Percentiles rank a stretch among this genome's conserved stretches.
Conservation (phyloP, 2,329 filamentous ascomycete species). For the Dactylellina parvicollis region DNA sequence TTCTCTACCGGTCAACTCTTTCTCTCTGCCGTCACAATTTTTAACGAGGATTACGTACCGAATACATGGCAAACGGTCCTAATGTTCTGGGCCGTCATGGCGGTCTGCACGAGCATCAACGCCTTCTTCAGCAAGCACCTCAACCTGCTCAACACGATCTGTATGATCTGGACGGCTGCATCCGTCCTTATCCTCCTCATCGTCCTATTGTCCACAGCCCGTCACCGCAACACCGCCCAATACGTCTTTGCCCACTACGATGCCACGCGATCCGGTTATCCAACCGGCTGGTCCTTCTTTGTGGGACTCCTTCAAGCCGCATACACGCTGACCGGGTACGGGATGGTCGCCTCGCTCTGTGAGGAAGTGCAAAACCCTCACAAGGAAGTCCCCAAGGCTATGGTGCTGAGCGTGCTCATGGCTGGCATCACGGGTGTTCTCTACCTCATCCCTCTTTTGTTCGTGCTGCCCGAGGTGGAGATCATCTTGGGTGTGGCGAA, state of each 20-base stretch:
- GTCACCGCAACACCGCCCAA: constrained; percentile 68
- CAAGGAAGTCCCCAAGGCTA: constrained; percentile 75
- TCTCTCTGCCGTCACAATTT: constrained; percentile 74
- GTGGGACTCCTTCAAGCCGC: constrained; percentile 72
- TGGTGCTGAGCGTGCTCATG: constrained; percentile 74
- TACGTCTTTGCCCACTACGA: constrained; percentile 77
- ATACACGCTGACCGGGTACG: constrained; percentile 73
- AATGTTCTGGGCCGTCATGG: constrained; percentile 77
- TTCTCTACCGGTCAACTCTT: constrained; percentile 77
- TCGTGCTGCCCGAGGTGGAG: constrained; percentile 76
- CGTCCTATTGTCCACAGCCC: constrained; percentile 71
- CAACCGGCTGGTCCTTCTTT: constrained; percentile 76
- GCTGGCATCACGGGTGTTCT: constrained; percentile 73
- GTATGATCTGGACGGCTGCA: constrained; percentile 73
- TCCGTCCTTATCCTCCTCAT: constrained; percentile 68
- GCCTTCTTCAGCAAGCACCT: constrained; percentile 71
- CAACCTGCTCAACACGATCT: constrained; percentile 76
- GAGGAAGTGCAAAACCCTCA: constrained; percentile 77
- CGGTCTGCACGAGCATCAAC: constrained; percentile 72
- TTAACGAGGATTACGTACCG: constrained; percentile 74
- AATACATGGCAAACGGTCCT: constrained; percentile 76
- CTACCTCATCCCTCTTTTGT: constrained; percentile 78
- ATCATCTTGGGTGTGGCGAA: constrained; percentile 73
- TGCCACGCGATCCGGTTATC: constrained; percentile 73
- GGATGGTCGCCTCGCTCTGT: constrained; percentile 77